Evolutionary conservation across 2,329 filamentous ascomycete species (phyloP), one percentile per base, ranked within the genome.

Genomic region (Aureobasidium namibiae): DNA sequence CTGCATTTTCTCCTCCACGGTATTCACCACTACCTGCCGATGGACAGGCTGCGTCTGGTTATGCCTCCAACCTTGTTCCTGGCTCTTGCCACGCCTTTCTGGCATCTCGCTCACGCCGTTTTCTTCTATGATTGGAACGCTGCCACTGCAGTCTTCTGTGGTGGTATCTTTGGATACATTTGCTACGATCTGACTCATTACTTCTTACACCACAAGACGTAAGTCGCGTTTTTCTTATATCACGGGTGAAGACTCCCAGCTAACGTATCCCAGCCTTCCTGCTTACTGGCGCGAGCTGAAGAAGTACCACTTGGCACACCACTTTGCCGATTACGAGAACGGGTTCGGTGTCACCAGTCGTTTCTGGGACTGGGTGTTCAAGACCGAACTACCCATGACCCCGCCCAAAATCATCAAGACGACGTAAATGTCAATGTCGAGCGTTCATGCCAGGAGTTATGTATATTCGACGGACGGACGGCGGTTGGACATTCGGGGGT

Each of bases 181-280:
- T 91, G 88, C 79, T 99, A 99, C 76, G 94, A 99, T 73, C 70
- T 96, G 78, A 99, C 94, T 1, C 94, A 99, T 74, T 99, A 97
- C 80, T 99, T 99, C 81, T 82, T 99, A 39, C 94, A 99, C 74
- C 94, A 99, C 77, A 84, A 88, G 76, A 95, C 90, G 82, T 85
- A 72, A 73, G 82, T 79, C 16, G 33, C 21, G 14, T n/a, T 18
- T 45, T 26, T 31, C 29, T 31, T 16, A n/a, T n/a, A n/a, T 26
- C 41, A 10, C 4, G 18, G 61, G 18, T 11, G 11, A 41, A 33
- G n/a, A n/a, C 23, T 38, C 31, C 23, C n/a, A 2, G 24, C 59
- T 63, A 24, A 60, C 41, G 13, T 21, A 4, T 41, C 31, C 42
- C 61, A 85, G 82, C 67, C 84, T 99, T 2, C 94, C 94, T 16